These are phyloP conservation scores for Xerocomus spinulosus DNA, from an alignment of 768 basidiomycete species.

Conservation along the genomic window DNA sequence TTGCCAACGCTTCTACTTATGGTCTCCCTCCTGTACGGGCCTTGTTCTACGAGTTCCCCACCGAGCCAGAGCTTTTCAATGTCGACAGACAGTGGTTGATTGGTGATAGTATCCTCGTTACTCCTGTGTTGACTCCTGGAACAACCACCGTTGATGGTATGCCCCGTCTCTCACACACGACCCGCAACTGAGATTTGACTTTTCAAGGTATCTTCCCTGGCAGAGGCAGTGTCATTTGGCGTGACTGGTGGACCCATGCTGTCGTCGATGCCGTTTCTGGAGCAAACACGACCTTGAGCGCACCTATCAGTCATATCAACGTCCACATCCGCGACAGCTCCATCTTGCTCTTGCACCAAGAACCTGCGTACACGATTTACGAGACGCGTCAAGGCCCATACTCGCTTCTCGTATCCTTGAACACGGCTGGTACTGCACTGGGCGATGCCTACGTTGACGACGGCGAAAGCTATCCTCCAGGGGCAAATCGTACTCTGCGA, in stretches of 20 bases:
- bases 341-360: constrained; percentile 56
- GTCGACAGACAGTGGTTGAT: constrained; percentile 69
- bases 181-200: neutral
- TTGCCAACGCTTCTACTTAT: constrained; percentile 58
- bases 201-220: constrained; percentile 39
- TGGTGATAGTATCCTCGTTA: constrained; percentile 66
- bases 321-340: constrained; percentile 71
- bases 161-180: constrained; percentile 4
- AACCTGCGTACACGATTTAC: constrained; percentile 62
- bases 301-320: constrained; percentile 71
- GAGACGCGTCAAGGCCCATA: constrained; percentile 63
- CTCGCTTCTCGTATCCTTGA: constrained; percentile 56
- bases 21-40: constrained; percentile 73
- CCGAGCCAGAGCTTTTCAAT: constrained; percentile 59
- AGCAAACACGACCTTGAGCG: constrained; percentile 47
- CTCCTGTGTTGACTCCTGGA: constrained; percentile 69
- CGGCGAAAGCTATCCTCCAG: constrained; percentile 33
- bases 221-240: constrained; percentile 53
- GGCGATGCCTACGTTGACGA: constrained; percentile 70
- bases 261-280: constrained; percentile 41
- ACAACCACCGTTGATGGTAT: constrained; percentile 62
- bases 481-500: neutral
- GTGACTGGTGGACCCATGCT: constrained; percentile 71
- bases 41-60: constrained; percentile 74
- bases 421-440: constrained; percentile 43